Evolutionary conservation across 495 filamentous ascomycete species (phyloP).

Genomic region (Talaromyces trachyspermus): DNA sequence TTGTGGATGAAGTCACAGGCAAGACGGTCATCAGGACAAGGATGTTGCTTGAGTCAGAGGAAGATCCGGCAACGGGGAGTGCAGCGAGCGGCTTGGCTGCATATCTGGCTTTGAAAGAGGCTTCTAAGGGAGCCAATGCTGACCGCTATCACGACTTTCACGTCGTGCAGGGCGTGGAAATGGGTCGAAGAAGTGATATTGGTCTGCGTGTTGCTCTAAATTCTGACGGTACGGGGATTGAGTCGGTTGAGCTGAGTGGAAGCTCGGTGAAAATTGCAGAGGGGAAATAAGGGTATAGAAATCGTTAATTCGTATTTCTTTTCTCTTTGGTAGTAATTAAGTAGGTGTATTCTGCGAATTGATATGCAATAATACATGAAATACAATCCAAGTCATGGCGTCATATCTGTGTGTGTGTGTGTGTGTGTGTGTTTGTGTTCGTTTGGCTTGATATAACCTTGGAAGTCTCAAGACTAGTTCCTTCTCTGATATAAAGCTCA

Average conservation of each 20-base stretch:
- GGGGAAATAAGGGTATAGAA: slow-evolving; percentile 31
- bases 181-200: slow-evolving; percentile 62
- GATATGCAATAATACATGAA: too few relatives aligned
- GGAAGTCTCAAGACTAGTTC: neutral
- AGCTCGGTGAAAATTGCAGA: slow-evolving; percentile 52
- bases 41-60: slow-evolving; percentile 48
- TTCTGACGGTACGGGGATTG: slow-evolving; percentile 24
- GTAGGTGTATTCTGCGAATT: too few relatives aligned
- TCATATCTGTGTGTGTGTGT: too few relatives aligned
- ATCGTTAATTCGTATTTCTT: slow-evolving; percentile 7
- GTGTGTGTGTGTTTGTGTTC: too few relatives aligned
- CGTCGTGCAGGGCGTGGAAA: slow-evolving; percentile 71
- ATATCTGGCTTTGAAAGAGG: slow-evolving; percentile 46
- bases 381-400: too few relatives aligned
- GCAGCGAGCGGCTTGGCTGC: slow-evolving; percentile 52
- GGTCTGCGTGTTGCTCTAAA: slow-evolving; percentile 34
- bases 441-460: too few relatives aligned
- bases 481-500: neutral
- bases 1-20: slow-evolving; percentile 20
- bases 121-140: slow-evolving; percentile 11
- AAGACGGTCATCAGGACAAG: slow-evolving; percentile 27
- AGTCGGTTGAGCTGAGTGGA: slow-evolving; percentile 47
- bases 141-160: slow-evolving; percentile 28
- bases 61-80: slow-evolving; percentile 68
- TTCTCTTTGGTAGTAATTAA: slow-evolving; percentile 4